These are phyloP conservation scores for Aureobasidium sp. DNA, from an alignment of 2,329 filamentous ascomycete species.

Conservation along the genomic window DNA sequence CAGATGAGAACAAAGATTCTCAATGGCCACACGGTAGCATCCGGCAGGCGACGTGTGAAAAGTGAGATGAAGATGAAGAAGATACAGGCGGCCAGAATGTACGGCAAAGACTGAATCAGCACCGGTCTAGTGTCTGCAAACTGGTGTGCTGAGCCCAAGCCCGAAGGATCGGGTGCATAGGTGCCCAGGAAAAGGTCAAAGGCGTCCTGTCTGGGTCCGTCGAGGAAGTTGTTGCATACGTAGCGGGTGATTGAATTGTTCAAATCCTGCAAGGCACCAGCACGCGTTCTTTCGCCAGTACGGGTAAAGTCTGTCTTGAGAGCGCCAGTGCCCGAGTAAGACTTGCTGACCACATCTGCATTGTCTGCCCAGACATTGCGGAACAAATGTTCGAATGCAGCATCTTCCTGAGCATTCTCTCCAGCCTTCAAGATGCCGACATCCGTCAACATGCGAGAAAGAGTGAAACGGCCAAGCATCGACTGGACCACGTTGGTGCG, in stretches of 20 bases:
- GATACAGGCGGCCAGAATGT: slow-evolving; percentile 75
- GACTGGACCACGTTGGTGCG: slow-evolving; percentile 97
- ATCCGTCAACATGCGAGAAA: slow-evolving; percentile 84
- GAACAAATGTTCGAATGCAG: slow-evolving; percentile 81
- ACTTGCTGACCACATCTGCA: slow-evolving; percentile 84
- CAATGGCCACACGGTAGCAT: slow-evolving; percentile 71
- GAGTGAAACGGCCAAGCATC: slow-evolving; percentile 84
- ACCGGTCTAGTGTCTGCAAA: slow-evolving; percentile 82
- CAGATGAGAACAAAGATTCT: slow-evolving; percentile 77
- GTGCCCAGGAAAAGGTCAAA: slow-evolving; percentile 90
- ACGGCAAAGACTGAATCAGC: slow-evolving; percentile 88
- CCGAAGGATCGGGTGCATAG: slow-evolving; percentile 68
- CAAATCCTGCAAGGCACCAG: slow-evolving; percentile 77
- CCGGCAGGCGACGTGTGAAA: slow-evolving; percentile 64
- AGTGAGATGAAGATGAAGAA: slow-evolving; percentile 74
- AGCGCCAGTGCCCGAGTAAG: slow-evolving; percentile 92
- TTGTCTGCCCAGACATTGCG: slow-evolving; percentile 98
- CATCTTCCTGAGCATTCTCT: slow-evolving; percentile 71
- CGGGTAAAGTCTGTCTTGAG: slow-evolving; percentile 97
- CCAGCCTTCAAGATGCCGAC: slow-evolving; percentile 70
- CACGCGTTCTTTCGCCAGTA: slow-evolving; percentile 80
- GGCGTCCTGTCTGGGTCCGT: slow-evolving; percentile 89
- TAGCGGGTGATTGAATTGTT: slow-evolving; percentile 86
- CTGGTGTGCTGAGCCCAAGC: slow-evolving; percentile 63
- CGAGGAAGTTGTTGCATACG: slow-evolving; percentile 86